Evolutionary conservation across 2,329 filamentous ascomycete genomes (phyloP).

Genomic region (Daldinia sp.): DNA sequence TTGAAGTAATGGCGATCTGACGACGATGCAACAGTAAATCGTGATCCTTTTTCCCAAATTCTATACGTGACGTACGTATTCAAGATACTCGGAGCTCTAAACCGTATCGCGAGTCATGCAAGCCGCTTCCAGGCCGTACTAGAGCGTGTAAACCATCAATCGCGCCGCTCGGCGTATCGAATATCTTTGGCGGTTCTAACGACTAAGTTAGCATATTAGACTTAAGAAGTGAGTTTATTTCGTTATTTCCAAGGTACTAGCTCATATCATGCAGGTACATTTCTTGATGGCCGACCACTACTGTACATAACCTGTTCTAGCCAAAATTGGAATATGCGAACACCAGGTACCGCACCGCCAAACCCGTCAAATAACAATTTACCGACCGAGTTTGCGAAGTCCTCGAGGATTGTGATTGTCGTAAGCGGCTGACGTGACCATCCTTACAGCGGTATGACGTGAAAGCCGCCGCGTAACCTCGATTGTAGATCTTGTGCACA

Average conservation of each 20-base stretch:
- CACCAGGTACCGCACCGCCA: neutral
- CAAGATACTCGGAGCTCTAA: too few species aligned
- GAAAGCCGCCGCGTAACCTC: constrained; percentile 2
- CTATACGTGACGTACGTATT: too few species aligned
- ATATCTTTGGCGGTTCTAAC: too few species aligned
- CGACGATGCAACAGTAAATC: too few species aligned
- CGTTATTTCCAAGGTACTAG: neutral
- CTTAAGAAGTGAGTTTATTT: neutral
- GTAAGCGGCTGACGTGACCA: constrained; percentile 22
- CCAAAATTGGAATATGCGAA: neutral
- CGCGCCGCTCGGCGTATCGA: too few species aligned
- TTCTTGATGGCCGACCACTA: neutral
- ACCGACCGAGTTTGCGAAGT: neutral
- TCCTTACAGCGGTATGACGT: constrained; percentile 7
- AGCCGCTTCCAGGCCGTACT: too few species aligned
- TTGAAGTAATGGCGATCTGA: too few species aligned
- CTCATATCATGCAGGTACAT: neutral
- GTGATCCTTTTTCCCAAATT: too few species aligned
- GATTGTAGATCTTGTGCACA: constrained; percentile 24
- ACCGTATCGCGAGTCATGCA: too few species aligned
- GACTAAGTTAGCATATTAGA: too few species aligned
- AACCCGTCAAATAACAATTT: neutral
- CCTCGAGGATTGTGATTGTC: constrained; percentile 2
- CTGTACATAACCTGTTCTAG: too few species aligned
- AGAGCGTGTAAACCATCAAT: too few species aligned